Conservation (phyloP, 345 rosid genomes). For the Populus tremula region DNA sequence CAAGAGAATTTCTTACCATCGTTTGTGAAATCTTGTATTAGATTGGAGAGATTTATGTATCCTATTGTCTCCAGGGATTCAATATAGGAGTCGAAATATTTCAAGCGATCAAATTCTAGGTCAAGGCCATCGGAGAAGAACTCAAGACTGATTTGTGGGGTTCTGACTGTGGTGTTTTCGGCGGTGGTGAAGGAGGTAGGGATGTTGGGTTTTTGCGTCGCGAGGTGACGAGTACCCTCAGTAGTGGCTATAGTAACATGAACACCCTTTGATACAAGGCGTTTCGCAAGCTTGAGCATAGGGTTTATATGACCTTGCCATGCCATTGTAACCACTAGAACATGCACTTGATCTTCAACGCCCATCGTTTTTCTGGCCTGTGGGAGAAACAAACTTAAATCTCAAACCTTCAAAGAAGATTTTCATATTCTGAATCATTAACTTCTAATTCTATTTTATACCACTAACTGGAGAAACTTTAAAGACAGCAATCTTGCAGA, state of each 20-base stretch:
- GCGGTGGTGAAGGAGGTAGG: background rate
- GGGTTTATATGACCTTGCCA: conserved; percentile 50
- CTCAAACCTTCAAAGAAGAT: background rate
- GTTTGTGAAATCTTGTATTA: conserved; percentile 23
- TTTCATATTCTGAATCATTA: background rate
- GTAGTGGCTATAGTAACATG: conserved; percentile 48
- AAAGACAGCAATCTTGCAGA: too few species aligned
- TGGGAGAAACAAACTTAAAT: too few species aligned
- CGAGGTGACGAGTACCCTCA: conserved; percentile 35
- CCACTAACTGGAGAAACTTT: too few species aligned
- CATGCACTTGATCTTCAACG: conserved; percentile 11
- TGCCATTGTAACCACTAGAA: conserved; percentile 50
- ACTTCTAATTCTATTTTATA: too few species aligned
- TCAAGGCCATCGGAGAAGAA: conserved; percentile 51
- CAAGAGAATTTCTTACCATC: conserved; percentile 24
- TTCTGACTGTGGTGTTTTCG: conserved; percentile 4
- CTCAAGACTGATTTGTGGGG: conserved; percentile 24
- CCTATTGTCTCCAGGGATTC: conserved; percentile 33
- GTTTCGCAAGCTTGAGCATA: conserved; percentile 44
- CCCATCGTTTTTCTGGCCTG: background rate
- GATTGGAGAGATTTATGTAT: conserved; percentile 30
- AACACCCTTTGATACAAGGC: conserved; percentile 36
- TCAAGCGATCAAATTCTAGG: conserved; percentile 38
- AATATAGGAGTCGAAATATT: background rate
- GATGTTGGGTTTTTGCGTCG: conserved; percentile 13